Base-by-base conservation (phyloP, 495 filamentous ascomycete genomes). In the Annulohypoxylon moriforme region DNA sequence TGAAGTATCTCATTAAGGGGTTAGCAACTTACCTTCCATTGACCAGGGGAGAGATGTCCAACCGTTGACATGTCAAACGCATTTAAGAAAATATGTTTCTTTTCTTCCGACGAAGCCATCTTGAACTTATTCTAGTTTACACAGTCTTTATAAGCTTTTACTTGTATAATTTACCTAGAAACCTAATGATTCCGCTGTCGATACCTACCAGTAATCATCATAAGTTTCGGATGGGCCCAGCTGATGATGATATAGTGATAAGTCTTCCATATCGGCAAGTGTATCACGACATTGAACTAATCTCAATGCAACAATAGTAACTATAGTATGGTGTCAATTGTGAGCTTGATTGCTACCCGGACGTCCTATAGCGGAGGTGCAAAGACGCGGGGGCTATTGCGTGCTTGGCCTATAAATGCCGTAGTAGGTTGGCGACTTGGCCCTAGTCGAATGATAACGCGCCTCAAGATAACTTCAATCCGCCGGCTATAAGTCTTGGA, bases 31-130 rank as follows among this genome's bases (percentile, higher is more conserved):
- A 86, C 85, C 81, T 85, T 87, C 83, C 83, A 81, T 74, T 81
- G 78, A 13, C 82, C 81, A 27, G 81, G 81, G 3, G 83, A 83
- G 10, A 81, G 71, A 49, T 82, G 81, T 8, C 82, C 80, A 55
- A 83, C 60, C 0, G 79, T 81, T 16, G 76, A 79, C 81, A 83
- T 82, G 50, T 83, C 83, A 55, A 85, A 85, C 38, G 82, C 82
- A 67, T 84, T 84, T 66, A 84, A 67, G 22, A 83, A 59, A 38
- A 85, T 81, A 13, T 78, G 74, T 64, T 81, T 85, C 68, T 79
- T 83, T 22, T 29, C 61, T 34, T 59, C 67, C 7, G 72, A 69
- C 36, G 70, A 49, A 57, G 72, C 71, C 71, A 72, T 73, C 55
- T 74, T 59, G 53, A 58, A 14, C 4, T 10, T 25, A 5, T 13